Base-by-base conservation (phyloP, 495 filamentous ascomycete species). In the Cercophora sp. region DNA sequence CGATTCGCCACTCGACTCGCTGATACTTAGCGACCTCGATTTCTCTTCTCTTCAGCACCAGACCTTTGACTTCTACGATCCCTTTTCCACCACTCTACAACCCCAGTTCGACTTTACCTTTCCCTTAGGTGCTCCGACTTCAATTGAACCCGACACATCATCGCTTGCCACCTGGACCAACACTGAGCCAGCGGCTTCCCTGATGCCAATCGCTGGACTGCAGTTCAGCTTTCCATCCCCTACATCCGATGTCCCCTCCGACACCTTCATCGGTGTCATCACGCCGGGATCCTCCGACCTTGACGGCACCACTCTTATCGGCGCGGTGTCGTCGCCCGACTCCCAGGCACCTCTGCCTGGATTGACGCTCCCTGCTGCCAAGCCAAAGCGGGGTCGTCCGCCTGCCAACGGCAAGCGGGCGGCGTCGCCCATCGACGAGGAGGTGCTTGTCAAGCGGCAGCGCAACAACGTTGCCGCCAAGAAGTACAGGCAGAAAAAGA, bases 381-480 rank as follows among this genome's bases (percentile, higher is more conserved):
- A 44, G 23, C 43, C 43, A 22, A 57, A 56, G 25, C 54, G 57
- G 19, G 57, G 59, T 22, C 58, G 50, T 0, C 59, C 51, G 0
- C 47, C 55, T 0, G 26, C 48, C 18, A 35, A 27, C 36, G n/a
- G n/a, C n/a, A n/a, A 41, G 1, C 35, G 36, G 9, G 15, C 48
- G 5, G 48, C 13, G 3, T 40, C 35, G 24, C 35, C 35, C 1
- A 19, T 43, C 18, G 58, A 58, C 3, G 39, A 53, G 2, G 62
- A 68, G 15, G 20, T 54, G 9, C 2, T 66, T 5, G 54, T 66
- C 48, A 86, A 85, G 62, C 83, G 85, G 16, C 75, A 78, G 42
- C 77, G 82, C 31, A 87, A 90, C 64, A 86, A 85, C 44, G 68
- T 87, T 37, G 82, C 84, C 4, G 83, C 85, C 47, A 80, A 85